These are phyloP conservation scores for Rhynchosporium graminicola DNA, from an alignment of 2,329 filamentous ascomycete species.

Conservation along the genomic window DNA sequence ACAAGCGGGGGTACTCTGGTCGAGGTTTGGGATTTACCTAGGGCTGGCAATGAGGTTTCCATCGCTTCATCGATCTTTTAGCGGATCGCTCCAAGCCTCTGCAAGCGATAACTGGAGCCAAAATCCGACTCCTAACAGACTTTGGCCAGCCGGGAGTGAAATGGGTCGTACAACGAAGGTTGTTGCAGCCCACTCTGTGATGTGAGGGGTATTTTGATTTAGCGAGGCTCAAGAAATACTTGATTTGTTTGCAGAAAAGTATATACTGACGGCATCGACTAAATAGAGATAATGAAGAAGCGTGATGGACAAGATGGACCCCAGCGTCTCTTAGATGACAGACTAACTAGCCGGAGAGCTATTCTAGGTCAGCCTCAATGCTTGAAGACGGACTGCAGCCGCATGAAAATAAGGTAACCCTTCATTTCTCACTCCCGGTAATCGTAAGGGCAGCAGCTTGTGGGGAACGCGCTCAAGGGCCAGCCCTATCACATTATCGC, in stretches of 20 bases:
- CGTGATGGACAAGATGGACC: not conserved
- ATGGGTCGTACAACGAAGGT: not conserved
- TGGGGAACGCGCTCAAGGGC: not conserved
- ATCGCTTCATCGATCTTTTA: not conserved
- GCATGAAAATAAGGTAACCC: slow-evolving; percentile 3
- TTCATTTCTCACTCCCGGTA: not conserved
- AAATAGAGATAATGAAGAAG: not conserved
- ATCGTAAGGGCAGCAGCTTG: slow-evolving; percentile 7
- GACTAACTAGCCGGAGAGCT: not conserved
- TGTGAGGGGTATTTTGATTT: not conserved
- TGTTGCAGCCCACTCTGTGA: not conserved
- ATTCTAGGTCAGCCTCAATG: slow-evolving; percentile 10
- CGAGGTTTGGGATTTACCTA: not conserved
- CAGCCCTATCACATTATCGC: slow-evolving; percentile 11
- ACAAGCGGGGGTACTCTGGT: slow-evolving; percentile 3
- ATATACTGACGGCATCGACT: not conserved
- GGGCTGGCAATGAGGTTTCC: slow-evolving; percentile 1
- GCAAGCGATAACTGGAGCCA: not conserved
- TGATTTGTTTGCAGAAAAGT: not conserved
- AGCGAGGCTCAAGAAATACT: not conserved
- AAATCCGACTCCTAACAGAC: not conserved
- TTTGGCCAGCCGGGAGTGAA: not conserved
- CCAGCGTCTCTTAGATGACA: slow-evolving; percentile 1
- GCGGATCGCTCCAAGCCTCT: not conserved
- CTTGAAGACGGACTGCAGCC: slow-evolving; percentile 10